Base-by-base conservation (phyloP, 345 rosid genomes). In the Eucalyptus pauciflora region DNA sequence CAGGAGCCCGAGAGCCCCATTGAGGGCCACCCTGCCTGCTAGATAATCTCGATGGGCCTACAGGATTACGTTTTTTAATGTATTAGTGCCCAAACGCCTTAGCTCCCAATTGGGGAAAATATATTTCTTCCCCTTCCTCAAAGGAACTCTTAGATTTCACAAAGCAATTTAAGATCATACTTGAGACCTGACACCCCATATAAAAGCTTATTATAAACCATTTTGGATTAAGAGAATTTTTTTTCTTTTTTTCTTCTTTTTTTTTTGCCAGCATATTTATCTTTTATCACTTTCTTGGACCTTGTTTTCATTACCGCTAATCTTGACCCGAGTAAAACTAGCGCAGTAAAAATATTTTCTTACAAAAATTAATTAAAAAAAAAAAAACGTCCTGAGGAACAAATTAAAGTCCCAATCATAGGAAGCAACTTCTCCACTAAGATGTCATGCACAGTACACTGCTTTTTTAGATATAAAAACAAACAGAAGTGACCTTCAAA, bases 191-290 rank as follows among this genome's bases (percentile, higher is more conserved):
- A 62, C 69, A 62, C 33, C 69, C 31, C n/a, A 62, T 62, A 62
- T 27, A 3, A 62, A 56, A 22, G 62, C 62, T 56, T 56, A 22
- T 56, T 0, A 56, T 22, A 56, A 56, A 24, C 62, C 62, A 56
- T 0, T 4, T 56, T 56, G 6, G 11, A 62, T 62, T 62, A n/a
- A n/a, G 37, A 14, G 37, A n/a, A 90, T 88, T 90, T n/a, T 64
- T 13, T 31, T 3, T 5, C 9, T 33, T 1, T 20, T 13, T 31
- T 0, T n/a, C n/a, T n/a, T n/a, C n/a, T n/a, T 3, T 31, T 31
- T 67, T 41, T 69, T 69, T 69, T 69, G 45, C 22, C 24, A 69
- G 12, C 80, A 69, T 31, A 69, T 31, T 69, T 33, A 16, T 69
- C 25, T 71, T 33, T 33, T 22, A 17, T 71, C 81, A 33, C 45